A percentile compares a stretch with the other conserved stretches of the same genome.
Conservation (phyloP, 139 green algal genomes). For the Diplosphaera chodatii region DNA sequence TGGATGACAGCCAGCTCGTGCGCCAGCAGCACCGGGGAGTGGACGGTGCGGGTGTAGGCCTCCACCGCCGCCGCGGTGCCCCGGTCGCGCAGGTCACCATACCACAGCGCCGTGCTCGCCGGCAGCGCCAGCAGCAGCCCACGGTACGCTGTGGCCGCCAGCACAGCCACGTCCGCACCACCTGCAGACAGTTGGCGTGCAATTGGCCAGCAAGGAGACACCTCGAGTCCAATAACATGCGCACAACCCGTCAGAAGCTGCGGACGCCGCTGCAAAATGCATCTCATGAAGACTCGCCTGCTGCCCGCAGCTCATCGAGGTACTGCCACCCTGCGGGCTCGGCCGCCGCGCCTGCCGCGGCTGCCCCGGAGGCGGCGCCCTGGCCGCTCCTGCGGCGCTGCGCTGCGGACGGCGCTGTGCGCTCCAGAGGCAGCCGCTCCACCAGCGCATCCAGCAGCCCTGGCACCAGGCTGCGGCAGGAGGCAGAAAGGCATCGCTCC, state of each 20-base stretch:
- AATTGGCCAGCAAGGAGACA: too few species aligned
- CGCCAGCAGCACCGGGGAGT: slow-evolving; percentile 71
- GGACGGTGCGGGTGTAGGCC: slow-evolving; percentile 64
- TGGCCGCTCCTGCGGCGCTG: neutral
- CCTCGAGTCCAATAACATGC: too few species aligned
- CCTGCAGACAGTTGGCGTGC: too few species aligned
- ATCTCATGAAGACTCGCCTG: neutral
- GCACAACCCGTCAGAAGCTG: too few species aligned
- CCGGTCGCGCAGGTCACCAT: slow-evolving; percentile 66
- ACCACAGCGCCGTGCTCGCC: slow-evolving; percentile 72
- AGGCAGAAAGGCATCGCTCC: too few species aligned
- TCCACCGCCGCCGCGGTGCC: slow-evolving; percentile 55
- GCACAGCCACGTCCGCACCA: neutral
- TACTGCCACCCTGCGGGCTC: neutral
- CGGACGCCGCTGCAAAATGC: too few species aligned
- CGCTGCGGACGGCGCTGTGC: neutral
- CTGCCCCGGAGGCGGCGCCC: too few species aligned
- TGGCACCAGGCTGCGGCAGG: slow-evolving; percentile 25
- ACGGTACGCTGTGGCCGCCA: slow-evolving; percentile 48
- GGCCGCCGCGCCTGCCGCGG: neutral
- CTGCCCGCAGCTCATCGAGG: neutral
- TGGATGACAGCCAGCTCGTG: slow-evolving; percentile 54
- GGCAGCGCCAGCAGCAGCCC: slow-evolving; percentile 67
- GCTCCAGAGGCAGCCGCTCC: slow-evolving; percentile 17
- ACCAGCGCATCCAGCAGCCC: slow-evolving; percentile 20